Evolutionary conservation across 1,139 yeast genomes (phyloP).

Genomic region (Geotrichum histeridarum): DNA sequence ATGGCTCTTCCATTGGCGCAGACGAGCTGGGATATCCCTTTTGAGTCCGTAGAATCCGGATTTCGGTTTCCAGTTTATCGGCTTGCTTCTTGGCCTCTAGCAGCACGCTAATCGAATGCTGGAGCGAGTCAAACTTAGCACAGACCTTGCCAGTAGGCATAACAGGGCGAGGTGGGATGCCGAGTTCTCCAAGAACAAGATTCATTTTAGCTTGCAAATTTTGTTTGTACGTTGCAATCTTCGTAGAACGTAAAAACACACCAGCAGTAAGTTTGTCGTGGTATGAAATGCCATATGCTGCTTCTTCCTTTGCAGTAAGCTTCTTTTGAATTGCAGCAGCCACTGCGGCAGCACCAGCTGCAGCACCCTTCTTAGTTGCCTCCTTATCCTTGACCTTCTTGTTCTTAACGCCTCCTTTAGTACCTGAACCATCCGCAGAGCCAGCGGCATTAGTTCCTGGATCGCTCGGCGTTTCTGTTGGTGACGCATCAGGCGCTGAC

Average conservation of each 20-base stretch:
- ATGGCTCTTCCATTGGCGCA: background rate
- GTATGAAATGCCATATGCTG: constrained; percentile 75
- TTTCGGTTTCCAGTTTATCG: constrained; percentile 82
- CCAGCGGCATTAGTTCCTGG: constrained; percentile 10
- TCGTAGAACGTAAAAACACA: constrained; percentile 71
- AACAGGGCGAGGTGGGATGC: constrained; percentile 69
- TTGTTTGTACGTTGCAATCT: constrained; percentile 56
- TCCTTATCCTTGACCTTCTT: constrained; percentile 20
- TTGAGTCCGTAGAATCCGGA: constrained; percentile 48
- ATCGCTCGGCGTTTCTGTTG: constrained; percentile 11
- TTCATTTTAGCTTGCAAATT: constrained; percentile 72
- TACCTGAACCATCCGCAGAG: background rate
- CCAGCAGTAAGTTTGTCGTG: constrained; percentile 78
- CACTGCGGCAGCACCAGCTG: constrained; percentile 34
- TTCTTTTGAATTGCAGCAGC: constrained; percentile 47
- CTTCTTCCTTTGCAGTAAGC: constrained; percentile 73
- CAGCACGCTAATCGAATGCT: constrained; percentile 65
- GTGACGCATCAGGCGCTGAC: constrained; percentile 10
- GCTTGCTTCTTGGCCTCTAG: constrained; percentile 81
- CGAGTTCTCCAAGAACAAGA: constrained; percentile 71
- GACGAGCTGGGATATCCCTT: constrained; percentile 13
- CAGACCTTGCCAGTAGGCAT: constrained; percentile 85
- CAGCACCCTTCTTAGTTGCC: constrained; percentile 26
- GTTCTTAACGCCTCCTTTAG: constrained; percentile 5
- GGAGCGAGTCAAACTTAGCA: constrained; percentile 70